These are phyloP conservation scores for Alternaria hordeiaustralica DNA, from an alignment of 2,329 filamentous ascomycete species.

Conservation along the genomic window DNA sequence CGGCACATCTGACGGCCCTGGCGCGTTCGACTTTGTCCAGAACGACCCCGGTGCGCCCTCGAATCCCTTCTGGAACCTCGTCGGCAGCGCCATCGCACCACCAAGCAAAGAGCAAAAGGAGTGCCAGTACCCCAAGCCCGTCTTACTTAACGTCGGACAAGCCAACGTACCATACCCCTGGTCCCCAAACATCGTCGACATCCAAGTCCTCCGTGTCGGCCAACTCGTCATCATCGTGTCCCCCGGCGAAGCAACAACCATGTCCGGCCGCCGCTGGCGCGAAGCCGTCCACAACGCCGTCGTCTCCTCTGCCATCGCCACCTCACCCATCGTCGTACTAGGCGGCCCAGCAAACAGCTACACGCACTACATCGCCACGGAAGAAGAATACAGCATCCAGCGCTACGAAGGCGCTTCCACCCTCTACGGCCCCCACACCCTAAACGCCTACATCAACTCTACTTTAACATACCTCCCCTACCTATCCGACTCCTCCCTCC, in stretches of 20 bases:
- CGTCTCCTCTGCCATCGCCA: conserved; percentile 27
- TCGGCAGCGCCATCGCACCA: conserved; percentile 73
- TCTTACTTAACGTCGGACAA: conserved; percentile 87
- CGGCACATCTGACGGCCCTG: conserved; percentile 89
- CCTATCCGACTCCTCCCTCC: conserved; percentile 56
- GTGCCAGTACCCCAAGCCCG: conserved; percentile 83
- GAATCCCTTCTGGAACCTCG: conserved; percentile 81
- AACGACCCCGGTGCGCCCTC: conserved; percentile 76
- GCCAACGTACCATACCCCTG: conserved; percentile 80
- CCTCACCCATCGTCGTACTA: conserved; percentile 70
- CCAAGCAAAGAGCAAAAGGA: conserved; percentile 72
- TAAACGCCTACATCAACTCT: conserved; percentile 87
- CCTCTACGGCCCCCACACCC: conserved; percentile 80
- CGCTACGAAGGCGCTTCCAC: conserved; percentile 96
- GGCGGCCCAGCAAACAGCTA: conserved; percentile 92
- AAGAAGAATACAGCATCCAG: conserved; percentile 82
- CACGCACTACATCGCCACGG: conserved; percentile 79
- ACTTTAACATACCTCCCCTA: conserved; percentile 75
- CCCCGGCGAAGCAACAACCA: conserved; percentile 88
- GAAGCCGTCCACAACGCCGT: conserved; percentile 42
- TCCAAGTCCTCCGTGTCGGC: conserved; percentile 84
- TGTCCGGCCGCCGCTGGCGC: conserved; percentile 91
- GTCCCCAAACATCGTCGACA: conserved; percentile 89
- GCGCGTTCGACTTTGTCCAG: conserved; percentile 92
- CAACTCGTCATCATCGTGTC: conserved; percentile 84